These are phyloP conservation scores for Paratinospora sagittata DNA, from an alignment of 164 flowering plant genomes.

Conservation along the genomic window DNA sequence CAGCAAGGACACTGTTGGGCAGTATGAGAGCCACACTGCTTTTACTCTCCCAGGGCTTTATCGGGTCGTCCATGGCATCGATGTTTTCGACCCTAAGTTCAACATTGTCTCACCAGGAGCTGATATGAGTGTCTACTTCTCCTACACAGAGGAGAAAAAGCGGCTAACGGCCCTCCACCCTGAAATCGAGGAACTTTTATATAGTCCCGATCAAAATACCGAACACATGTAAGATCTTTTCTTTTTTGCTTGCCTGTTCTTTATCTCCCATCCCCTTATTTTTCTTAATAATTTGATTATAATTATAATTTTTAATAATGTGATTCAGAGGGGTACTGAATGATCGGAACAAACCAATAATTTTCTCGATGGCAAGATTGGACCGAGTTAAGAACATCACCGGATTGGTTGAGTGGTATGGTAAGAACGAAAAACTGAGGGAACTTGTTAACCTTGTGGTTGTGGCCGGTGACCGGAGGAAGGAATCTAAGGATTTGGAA, in stretches of 20 bases:
- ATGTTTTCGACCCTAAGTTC: conserved; percentile 96
- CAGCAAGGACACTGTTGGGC: conserved; percentile 98
- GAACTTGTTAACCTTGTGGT: conserved; percentile 89
- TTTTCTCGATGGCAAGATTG: conserved; percentile 96
- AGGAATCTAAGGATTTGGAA: conserved; percentile 88
- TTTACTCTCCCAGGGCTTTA: conserved; percentile 93
- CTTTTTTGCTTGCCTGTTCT: not conserved
- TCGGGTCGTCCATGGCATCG: conserved; percentile 93
- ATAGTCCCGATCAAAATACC: conserved; percentile 60
- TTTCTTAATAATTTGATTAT: not conserved
- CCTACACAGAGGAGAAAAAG: conserved; percentile 60
- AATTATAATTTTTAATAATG: not conserved
- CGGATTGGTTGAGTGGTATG: conserved; percentile 90
- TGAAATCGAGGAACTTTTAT: conserved; percentile 92
- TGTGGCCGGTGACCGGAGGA: conserved; percentile 88
- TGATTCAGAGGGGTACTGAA: conserved; percentile 61
- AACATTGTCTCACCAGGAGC: conserved; percentile 99
- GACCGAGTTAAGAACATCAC: conserved; percentile 92
- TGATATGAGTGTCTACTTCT: conserved; percentile 75
- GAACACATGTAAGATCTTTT: conserved; percentile 75
- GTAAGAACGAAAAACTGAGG: conserved; percentile 65
- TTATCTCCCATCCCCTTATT: not conserved
- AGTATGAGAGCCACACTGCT: conserved; percentile 95
- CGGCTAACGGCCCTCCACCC: conserved; percentile 80
- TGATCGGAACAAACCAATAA: conserved; percentile 79